These are phyloP conservation scores for Iris macrosiphon DNA, from an alignment of 106 monocot species.

Conservation along the genomic window DNA sequence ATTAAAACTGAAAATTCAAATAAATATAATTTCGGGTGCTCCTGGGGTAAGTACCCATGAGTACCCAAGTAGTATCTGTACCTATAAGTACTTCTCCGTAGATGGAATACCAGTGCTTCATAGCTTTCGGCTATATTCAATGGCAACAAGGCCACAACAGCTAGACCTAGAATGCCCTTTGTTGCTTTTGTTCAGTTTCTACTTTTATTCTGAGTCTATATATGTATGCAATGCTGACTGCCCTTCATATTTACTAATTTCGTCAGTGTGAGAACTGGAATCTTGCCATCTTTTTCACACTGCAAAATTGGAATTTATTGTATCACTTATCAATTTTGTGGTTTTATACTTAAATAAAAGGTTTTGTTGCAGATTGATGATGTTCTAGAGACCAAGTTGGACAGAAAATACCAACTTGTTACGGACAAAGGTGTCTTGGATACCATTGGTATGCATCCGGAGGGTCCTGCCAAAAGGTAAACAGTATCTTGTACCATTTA, in stretches of 20 bases:
- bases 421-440: slow-evolving; percentile 76
- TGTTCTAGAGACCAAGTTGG: slow-evolving; percentile 64
- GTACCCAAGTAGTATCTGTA: no score
- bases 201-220: background rate
- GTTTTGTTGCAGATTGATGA: slow-evolving; percentile 63
- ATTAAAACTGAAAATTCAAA: no score
- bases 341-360: background rate
- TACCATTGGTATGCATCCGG: slow-evolving; percentile 67
- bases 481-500: no score
- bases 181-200: background rate
- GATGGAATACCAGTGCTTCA: no score
- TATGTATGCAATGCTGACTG: background rate
- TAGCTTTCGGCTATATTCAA: no score
- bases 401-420: slow-evolving; percentile 53
- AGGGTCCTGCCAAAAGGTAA: slow-evolving; percentile 63
- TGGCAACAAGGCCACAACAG: no score
- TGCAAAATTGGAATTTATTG: background rate
- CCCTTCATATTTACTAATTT: background rate
- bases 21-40: no score
- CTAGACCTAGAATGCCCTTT: no score
- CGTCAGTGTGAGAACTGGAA: background rate
- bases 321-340: background rate
- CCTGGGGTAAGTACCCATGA: no score
- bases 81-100: no score
- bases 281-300: background rate